phyloP scores from a whole-genome alignment of 1,139 yeast genomes.

The Yamadazyma aaseri region DNA sequence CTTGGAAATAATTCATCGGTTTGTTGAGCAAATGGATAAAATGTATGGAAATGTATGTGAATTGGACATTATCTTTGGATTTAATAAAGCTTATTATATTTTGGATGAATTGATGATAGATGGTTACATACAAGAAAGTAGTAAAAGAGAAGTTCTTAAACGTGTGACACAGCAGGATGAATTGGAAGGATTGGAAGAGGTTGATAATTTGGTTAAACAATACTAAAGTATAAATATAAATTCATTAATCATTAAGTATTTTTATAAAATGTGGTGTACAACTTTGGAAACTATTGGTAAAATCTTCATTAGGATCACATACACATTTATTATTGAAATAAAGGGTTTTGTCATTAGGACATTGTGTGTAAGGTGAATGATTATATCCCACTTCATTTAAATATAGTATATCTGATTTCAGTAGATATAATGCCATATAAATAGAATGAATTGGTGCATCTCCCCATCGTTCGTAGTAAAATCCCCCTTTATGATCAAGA shows the following conservation, averaged over 20 bases:
- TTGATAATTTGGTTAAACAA: constrained; percentile 39
- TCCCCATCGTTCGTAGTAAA: constrained; percentile 43
- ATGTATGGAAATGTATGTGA: constrained; percentile 97
- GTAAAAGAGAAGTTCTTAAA: constrained; percentile 74
- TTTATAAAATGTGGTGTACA: constrained; percentile 29
- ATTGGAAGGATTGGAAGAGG: constrained; percentile 52
- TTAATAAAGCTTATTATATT: constrained; percentile 88
- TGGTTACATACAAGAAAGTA: constrained; percentile 84
- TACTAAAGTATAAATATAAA: constrained; percentile 1
- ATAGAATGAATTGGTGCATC: constrained; percentile 41
- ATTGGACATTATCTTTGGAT: constrained; percentile 89
- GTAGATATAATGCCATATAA: constrained; percentile 25
- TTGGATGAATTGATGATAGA: constrained; percentile 83
- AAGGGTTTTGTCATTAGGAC: constrained; percentile 24
- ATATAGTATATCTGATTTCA: constrained; percentile 28
- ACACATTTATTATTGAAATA: constrained; percentile 24
- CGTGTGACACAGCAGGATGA: constrained; percentile 77
- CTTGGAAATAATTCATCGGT: constrained; percentile 85
- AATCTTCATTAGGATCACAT: constrained; percentile 34
- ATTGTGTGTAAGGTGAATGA: constrained; percentile 35
- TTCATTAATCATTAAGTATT: constrained; percentile 5
- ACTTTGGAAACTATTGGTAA: constrained; percentile 26
- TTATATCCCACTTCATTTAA: constrained; percentile 33
- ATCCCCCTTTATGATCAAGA: constrained; percentile 34
- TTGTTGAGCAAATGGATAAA: constrained; percentile 95